Conservation (phyloP, 495 filamentous ascomycete species). For the Astrothelium macrocarpum region DNA sequence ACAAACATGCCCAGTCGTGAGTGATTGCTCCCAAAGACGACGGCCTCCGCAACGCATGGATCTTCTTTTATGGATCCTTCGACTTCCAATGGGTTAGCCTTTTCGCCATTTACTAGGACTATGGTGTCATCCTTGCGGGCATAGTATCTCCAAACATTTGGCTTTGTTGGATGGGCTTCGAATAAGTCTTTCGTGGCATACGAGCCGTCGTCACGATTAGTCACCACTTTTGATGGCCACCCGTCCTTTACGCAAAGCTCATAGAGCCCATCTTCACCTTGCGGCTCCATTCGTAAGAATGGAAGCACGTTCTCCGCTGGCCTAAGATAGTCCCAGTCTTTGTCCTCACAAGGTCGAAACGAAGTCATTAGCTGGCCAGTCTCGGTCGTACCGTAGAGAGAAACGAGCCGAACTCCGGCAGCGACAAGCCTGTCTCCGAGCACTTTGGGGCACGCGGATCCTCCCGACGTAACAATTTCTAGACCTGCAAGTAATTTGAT, state of each 20-base stretch:
- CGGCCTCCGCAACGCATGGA: slow-evolving; percentile 43
- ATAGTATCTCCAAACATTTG: slow-evolving; percentile 55
- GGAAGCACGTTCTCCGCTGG: slow-evolving; percentile 20
- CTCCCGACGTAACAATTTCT: slow-evolving; percentile 15
- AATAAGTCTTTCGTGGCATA: slow-evolving; percentile 56
- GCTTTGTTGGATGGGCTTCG: slow-evolving; percentile 47
- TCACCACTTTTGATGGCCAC: slow-evolving; percentile 40
- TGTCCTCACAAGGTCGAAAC: slow-evolving; percentile 35
- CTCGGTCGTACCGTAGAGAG: slow-evolving; percentile 46
- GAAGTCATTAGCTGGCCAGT: slow-evolving; percentile 50
- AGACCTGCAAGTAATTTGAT: slow-evolving; percentile 11
- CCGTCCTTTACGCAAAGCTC: slow-evolving; percentile 44
- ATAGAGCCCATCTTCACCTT: slow-evolving; percentile 19
- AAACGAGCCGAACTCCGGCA: slow-evolving; percentile 45
- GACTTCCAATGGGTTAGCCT: slow-evolving; percentile 54
- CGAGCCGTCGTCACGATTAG: slow-evolving; percentile 46
- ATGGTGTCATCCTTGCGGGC: slow-evolving; percentile 54
- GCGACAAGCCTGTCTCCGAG: slow-evolving; percentile 44
- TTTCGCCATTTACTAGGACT: slow-evolving; percentile 58
- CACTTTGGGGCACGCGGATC: slow-evolving; percentile 19
- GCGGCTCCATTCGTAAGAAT: slow-evolving; percentile 23
- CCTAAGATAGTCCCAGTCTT: slow-evolving; percentile 38
- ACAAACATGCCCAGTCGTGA: slow-evolving; percentile 26
- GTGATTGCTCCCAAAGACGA: slow-evolving; percentile 43
- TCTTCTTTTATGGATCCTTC: slow-evolving; percentile 49